These are phyloP conservation scores for Didymella keratinophila DNA, from an alignment of 2,329 filamentous ascomycete species.

Conservation along the genomic window DNA sequence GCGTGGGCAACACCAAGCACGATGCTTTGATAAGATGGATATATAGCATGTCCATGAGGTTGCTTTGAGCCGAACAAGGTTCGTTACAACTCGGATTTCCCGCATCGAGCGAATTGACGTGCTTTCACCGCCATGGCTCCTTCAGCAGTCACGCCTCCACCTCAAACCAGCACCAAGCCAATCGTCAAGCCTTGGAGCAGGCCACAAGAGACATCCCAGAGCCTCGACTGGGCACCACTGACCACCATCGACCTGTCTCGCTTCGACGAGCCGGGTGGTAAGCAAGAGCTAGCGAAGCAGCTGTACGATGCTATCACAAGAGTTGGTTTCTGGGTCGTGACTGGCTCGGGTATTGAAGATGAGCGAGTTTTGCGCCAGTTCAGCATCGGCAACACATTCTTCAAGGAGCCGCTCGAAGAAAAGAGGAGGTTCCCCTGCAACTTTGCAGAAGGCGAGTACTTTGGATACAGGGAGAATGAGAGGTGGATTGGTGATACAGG, in stretches of 20 bases:
- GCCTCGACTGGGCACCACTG: conserved; percentile 35
- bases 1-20: conserved; percentile 3
- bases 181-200: conserved; percentile 30
- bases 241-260: conserved; percentile 29
- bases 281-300: conserved; percentile 26
- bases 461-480: conserved; percentile 27
- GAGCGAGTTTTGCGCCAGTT: conserved; percentile 28
- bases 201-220: conserved; percentile 29
- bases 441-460: conserved; percentile 28
- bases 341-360: conserved; percentile 29
- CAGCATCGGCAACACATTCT: conserved; percentile 28
- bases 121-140: conserved; percentile 25
- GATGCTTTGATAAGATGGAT: neutral
- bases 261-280: conserved; percentile 28
- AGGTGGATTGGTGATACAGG: conserved; percentile 50
- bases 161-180: conserved; percentile 14
- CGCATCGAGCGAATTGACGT: neutral
- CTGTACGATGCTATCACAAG: conserved; percentile 30
- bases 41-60: neutral
- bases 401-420: conserved; percentile 25
- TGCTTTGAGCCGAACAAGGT: no score
- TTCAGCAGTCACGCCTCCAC: conserved; percentile 20
- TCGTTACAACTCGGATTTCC: no score
- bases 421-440: conserved; percentile 27
- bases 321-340: conserved; percentile 35